Evolutionary conservation across 345 rosid species (phyloP), one percentile per base, ranked within the genome.

Genomic region (Acer saccharum): DNA sequence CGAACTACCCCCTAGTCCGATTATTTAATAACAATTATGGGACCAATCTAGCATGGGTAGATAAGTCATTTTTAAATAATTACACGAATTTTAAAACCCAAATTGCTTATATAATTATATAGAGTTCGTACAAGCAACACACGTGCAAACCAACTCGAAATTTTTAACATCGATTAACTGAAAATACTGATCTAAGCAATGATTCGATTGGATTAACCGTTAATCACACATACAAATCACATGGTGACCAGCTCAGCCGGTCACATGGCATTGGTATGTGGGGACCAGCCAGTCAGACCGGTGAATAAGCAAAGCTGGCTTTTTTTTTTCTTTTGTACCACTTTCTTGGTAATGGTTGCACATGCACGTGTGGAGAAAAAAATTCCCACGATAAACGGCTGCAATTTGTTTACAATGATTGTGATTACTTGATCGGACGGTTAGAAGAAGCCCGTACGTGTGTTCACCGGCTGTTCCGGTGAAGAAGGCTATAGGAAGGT

Each of bases 211-310:
- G 50, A 65, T 74, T 64, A 29, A 65, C 77, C 32, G 77, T 50
- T 64, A 32, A 50, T 74, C 61, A 44, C 58, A 21, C 55, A 25
- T 25, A 77, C 46, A 44, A 74, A 85, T 81, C 91, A 81, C 91
- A 82, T 88, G 90, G 81, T 66, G 69, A 83, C 93, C 92, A 90
- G 88, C 90, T 90, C 87, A 85, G 85, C 83, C 71, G 77, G 76
- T 87, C 91, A 89, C 93, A 83, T 90, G 91, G 82, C 25, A 10
- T 48, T 43, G 64, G 69, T 63, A 78, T 65, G 78, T 29, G 73
- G 86, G 89, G 43, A 86, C 87, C 78, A n/a, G 46, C 13, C 44
- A 41, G 18, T 52, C 57, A 14, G 57, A 52, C 57, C 6, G 18
- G 17, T 52, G 57, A 16, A 52, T 8, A 58, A 74, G 54, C 55